Evolutionary conservation across 768 basidiomycete species (phyloP).

Genomic region (Suillus variegatus): DNA sequence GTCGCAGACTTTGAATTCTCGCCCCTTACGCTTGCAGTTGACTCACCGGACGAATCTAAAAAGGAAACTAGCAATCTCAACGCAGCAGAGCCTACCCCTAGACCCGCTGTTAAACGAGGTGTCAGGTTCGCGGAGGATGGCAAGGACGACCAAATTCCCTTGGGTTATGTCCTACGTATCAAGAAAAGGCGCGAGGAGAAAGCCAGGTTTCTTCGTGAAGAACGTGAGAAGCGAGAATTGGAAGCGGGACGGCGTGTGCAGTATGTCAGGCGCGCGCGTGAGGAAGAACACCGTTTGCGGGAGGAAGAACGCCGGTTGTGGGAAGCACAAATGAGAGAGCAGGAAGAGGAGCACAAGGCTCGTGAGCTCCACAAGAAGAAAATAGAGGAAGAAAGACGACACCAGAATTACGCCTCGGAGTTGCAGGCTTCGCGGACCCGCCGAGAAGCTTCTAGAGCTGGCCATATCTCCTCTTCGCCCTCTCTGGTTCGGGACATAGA

Average conservation of each 20-base stretch:
- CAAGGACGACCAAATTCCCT: conserved; percentile 68
- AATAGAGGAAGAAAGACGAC: conserved; percentile 56
- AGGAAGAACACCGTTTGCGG: conserved; percentile 42
- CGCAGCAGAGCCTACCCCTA: conserved; percentile 14
- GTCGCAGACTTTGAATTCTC: background rate
- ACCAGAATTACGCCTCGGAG: conserved; percentile 55
- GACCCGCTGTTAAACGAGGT: conserved; percentile 42
- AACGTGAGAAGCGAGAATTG: conserved; percentile 53
- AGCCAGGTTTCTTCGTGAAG: conserved; percentile 62
- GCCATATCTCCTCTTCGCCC: conserved; percentile 31
- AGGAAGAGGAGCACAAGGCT: conserved; percentile 53
- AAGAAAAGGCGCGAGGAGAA: conserved; percentile 76
- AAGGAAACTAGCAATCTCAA: conserved; percentile 2
- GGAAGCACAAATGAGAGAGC: conserved; percentile 47
- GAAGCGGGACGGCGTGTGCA: conserved; percentile 45
- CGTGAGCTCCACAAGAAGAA: conserved; percentile 31
- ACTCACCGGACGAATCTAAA: conserved; percentile 4
- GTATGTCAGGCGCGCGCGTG: conserved; percentile 46
- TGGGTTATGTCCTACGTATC: conserved; percentile 68
- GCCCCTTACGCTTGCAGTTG: conserved; percentile 1
- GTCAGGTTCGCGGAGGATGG: conserved; percentile 65
- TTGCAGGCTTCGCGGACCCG: conserved; percentile 60
- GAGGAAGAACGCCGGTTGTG: conserved; percentile 44
- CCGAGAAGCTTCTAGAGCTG: conserved; percentile 58
- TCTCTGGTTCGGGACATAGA: conserved; percentile 22